Evolutionary conservation across 371 early-diverging fungal genomes (phyloP), one percentile per base, ranked within the genome.

Genomic region (Mucor circinelloides): DNA sequence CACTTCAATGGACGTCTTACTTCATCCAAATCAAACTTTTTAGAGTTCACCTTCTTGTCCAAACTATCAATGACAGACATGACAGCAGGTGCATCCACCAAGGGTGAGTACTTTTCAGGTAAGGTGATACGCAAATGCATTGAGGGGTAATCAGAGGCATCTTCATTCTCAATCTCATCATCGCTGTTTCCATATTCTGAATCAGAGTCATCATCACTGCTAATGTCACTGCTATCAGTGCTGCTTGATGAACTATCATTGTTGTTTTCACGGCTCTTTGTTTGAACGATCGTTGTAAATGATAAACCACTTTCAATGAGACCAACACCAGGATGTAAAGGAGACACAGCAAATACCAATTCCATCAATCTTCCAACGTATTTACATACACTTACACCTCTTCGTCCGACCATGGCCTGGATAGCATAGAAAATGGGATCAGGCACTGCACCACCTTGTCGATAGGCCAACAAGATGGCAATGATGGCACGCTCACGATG

Each of bases 401-500:
- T 71, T 23, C 72, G 64, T 15, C 84, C 84, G 7, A 80, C 69
- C 63, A 84, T 62, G 13, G 62, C 58, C 28, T 81, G 78, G 3
- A 80, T 54, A 15, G 80, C 70, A 28, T 76, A 69, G 38, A 78
- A 81, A 19, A 77, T 71, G 1, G 82, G 80, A 38, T 81, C 82
- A 38, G 82, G 79, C 0, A 84, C 79, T 21, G 80, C 70, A 0
- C 86, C 88, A n/a, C 87, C 89, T 60, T 86, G 85, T 4, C 87
- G 77, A 46, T 78, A 84, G 0, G 86, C 76, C 27, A 89, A 72
- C 21, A 87, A 67, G 5, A 86, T 74, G 0, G 88, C 78, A 10
- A 89, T 66, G 15, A 78, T 79, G 21, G 86, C 87, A 17, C 89
- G 81, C 48, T 89, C 86, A 5, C 66, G 54, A 70, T 89, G 89